Evolutionary conservation across 73 alveolate species (phyloP).

Genomic region (Tetrahymena thermophila): DNA sequence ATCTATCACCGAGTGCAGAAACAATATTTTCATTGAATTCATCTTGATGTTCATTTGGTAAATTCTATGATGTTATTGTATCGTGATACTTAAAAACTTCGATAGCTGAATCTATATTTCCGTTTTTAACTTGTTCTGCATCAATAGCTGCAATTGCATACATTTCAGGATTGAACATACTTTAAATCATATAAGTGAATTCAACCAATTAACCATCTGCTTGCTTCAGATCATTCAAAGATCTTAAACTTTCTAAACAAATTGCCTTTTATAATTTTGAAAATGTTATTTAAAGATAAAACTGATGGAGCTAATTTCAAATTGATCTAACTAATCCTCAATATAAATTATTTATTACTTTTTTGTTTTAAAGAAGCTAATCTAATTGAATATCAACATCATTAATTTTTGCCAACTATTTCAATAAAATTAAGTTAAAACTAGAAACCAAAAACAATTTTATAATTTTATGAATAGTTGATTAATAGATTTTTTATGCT

Average conservation of each 20-base stretch:
- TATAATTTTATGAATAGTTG: too few relatives aligned
- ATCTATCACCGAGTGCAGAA: background rate
- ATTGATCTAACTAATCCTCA: too few relatives aligned
- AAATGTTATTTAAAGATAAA: background rate
- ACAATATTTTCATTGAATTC: background rate
- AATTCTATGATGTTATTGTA: background rate
- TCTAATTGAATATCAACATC: background rate
- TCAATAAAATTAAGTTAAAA: too few relatives aligned
- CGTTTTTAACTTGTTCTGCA: background rate
- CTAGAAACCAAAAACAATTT: too few relatives aligned
- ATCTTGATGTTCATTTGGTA: background rate
- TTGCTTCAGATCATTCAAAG: background rate
- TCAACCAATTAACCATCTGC: background rate
- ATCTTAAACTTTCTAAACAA: background rate
- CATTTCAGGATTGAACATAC: background rate
- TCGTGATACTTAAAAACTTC: background rate
- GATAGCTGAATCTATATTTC: background rate
- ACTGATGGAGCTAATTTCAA: too few relatives aligned
- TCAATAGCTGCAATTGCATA: background rate
- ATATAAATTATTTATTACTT: background rate
- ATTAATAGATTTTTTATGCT: too few relatives aligned
- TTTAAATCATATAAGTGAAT: background rate
- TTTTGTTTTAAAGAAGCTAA: background rate
- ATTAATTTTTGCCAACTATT: background rate
- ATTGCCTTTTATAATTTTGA: background rate